Evolutionary conservation across 1,284 basidiomycete species (phyloP), one percentile per base, ranked within the genome.

Genomic region (Lignosus rhinocerotis): DNA sequence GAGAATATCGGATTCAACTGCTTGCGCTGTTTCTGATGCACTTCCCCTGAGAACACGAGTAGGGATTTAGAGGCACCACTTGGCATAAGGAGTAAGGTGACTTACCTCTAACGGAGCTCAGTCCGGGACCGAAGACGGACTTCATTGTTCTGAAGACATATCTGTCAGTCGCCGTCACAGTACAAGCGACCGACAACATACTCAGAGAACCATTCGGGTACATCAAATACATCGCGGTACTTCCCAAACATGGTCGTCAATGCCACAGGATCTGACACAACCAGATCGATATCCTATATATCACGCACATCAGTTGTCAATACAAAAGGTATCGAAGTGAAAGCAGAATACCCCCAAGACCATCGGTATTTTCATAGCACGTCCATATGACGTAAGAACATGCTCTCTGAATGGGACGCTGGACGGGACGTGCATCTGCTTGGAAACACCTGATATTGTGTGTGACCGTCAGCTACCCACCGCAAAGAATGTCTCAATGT

Each of bases 111-210:
- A 53, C 51, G 25, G 41, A 51, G 3, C 25, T 43, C 11, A 58
- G 32, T 5, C 56, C 56, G n/a, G 45, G 45, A n/a, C 56, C 56
- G 31, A 52, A 53, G n/a, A 58, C 56, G 3, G 50, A 45, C 14
- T 49, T 58, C 45, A 43, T 39, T 7, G 51, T 53, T 7, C 56
- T 58, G 17, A n/a, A 25, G 25, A 39, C 16, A 39, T 11, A n/a
- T n/a, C 16, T 10, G 10, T 48, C 30, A 48, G 14, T n/a, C 5
- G 31, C 7, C 39, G 9, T n/a, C 17, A 2, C 12, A 4, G 36
- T 5, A 30, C 3, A 19, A 3, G 11, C 16, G 6, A 14, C 19
- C 17, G 3, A 10, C 16, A 12, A 5, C 16, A 4, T 12, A 53
- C 56, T 49, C 19, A 36, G 46, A 36, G 45, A 33, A 53, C 39